These are phyloP conservation scores for Byssochlamys sp. DNA, from an alignment of 2,329 filamentous ascomycete species.

Conservation along the genomic window DNA sequence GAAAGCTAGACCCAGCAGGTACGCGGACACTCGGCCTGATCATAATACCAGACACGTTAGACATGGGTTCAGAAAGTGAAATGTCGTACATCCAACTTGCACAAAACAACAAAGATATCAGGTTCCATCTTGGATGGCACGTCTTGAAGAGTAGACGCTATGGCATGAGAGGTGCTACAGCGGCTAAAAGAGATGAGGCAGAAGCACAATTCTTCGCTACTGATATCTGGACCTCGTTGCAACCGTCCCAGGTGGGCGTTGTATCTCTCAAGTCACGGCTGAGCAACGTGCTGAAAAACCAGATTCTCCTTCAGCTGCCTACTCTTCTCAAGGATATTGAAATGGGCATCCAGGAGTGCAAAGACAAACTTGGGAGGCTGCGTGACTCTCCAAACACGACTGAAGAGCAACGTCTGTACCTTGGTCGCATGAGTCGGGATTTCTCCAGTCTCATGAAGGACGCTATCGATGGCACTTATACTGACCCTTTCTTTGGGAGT, in stretches of 20 bases:
- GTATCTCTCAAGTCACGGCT: constrained; percentile 12
- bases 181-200: not conserved
- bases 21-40: too few relatives aligned
- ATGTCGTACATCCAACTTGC: constrained; percentile 13
- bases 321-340: constrained; percentile 14
- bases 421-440: too few relatives aligned
- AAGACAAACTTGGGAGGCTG: too few relatives aligned
- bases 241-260: constrained; percentile 11
- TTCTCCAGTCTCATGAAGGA: too few relatives aligned
- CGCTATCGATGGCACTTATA: too few relatives aligned
- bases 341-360: constrained; percentile 22
- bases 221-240: too few relatives aligned
- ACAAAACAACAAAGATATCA: constrained; percentile 13
- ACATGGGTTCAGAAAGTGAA: constrained; percentile 17
- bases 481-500: too few relatives aligned
- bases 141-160: constrained; percentile 17
- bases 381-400: too few relatives aligned
- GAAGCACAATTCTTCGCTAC: too few relatives aligned
- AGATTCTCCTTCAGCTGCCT: constrained; percentile 19
- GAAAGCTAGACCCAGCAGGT: too few relatives aligned
- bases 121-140: constrained; percentile 20
- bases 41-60: too few relatives aligned
- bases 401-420: too few relatives aligned
- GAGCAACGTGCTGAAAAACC: constrained; percentile 15
- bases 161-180: constrained; percentile 3